A percentile compares a stretch with the other conserved stretches of the same genome.
Conservation (phyloP, 176 grass and related monocot genomes). For the Paspalum vaginatum region DNA sequence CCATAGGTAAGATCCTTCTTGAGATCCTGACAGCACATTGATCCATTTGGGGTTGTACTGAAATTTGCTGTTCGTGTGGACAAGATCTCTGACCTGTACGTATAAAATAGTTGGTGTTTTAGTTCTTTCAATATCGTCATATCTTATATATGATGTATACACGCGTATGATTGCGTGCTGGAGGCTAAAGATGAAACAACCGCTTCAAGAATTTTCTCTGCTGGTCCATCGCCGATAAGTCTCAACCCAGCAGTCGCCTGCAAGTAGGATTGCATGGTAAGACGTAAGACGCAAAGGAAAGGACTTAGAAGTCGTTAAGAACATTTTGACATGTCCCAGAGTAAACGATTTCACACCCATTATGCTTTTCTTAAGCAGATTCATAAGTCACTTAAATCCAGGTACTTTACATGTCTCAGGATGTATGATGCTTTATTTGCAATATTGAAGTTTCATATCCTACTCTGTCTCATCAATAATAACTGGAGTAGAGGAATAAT, state of each 20-base stretch:
- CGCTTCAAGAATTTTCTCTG: slow-evolving; percentile 50
- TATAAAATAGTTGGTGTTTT: neutral
- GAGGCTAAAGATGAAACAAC: slow-evolving; percentile 5
- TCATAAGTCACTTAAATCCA: too few species aligned
- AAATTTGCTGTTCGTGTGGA: slow-evolving; percentile 39
- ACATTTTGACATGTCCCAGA: neutral
- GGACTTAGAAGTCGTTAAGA: neutral
- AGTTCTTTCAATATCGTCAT: neutral
- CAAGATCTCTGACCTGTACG: slow-evolving; percentile 41
- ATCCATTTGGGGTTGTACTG: slow-evolving; percentile 39
- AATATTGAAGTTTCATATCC: too few species aligned
- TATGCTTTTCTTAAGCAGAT: too few species aligned
- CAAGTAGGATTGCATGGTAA: neutral
- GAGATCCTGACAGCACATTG: slow-evolving; percentile 36
- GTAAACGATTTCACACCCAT: neutral
- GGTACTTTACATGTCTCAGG: too few species aligned
- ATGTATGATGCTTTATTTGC: too few species aligned
- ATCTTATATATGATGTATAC: too few species aligned
- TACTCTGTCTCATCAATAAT: too few species aligned
- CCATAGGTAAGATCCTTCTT: slow-evolving; percentile 54
- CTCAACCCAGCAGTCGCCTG: slow-evolving; percentile 56
- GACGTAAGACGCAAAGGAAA: neutral
- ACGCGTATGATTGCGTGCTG: too few species aligned
- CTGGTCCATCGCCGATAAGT: slow-evolving; percentile 44
- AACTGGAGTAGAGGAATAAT: too few species aligned